Evolutionary conservation across 305 asterid genomes (phyloP), one percentile per base, ranked within the genome.

Genomic region (Fraxinus baroniana): DNA sequence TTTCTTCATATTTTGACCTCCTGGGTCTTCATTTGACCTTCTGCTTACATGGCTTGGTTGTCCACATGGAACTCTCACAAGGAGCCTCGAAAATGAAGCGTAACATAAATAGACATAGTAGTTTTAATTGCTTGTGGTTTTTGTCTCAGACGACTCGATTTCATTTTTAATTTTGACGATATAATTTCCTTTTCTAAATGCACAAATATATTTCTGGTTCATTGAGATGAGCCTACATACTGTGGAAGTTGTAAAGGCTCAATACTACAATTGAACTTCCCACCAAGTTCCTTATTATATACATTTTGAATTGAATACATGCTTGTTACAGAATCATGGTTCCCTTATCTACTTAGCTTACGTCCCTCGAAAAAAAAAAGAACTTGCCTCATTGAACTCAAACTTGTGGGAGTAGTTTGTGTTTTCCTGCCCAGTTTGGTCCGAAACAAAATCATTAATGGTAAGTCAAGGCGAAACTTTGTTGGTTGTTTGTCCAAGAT

Each of bases 151-250:
- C n/a, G 30, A 46, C 33, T 24, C 68, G 9, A 37, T 52, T 68
- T 74, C 76, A 57, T 68, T 78, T 72, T 46, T 10, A n/a, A 72
- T 78, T 52, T 36, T 78, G 44, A 73, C 83, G 57, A 72, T 36
- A 28, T 39, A 78, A 30, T 55, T 83, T 85, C 77, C 79, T 75
- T 81, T 75, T 83, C 35, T 49, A 55, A 78, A 78, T 66, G 84
- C 17, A 75, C 95, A 95, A 98, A 83, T 95, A 93, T 87, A 93
- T 93, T 83, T 87, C 98, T 95, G 84, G 99, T 92, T 70, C 94
- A 87, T 88, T 98, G 99, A 95, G 86, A 95, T 95, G 99, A 95
- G 99, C 87, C 99, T 95, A 87, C 99, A 95, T 83, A 94, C 97
- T 60, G 93, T 95, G 97, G 99, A 95, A 91, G 99, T 95, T 79